phyloP scores from a whole-genome alignment of 1,139 yeast genomes.

The Insectozyma bohioensis region DNA sequence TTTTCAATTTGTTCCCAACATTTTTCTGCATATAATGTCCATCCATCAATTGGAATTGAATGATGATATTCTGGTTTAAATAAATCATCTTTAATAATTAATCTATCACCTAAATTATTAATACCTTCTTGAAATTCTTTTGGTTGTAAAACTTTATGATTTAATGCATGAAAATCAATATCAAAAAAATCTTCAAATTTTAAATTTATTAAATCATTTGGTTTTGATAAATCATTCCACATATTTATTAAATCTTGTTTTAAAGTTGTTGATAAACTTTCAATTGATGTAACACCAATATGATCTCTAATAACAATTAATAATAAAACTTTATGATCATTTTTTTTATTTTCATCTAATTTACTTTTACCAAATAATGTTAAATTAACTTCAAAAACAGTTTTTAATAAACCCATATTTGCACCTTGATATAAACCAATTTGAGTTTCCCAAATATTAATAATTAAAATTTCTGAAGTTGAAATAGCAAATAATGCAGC shows the following conservation, averaged over 20 bases:
- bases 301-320: conserved; percentile 92
- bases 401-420: conserved; percentile 90
- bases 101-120: conserved; percentile 60
- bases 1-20: conserved; percentile 94
- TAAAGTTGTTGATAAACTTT: conserved; percentile 66
- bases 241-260: conserved; percentile 68
- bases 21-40: conserved; percentile 88
- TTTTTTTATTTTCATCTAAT: conserved; percentile 25
- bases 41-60: conserved; percentile 88
- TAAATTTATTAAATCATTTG: conserved; percentile 54
- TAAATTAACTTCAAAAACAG: conserved; percentile 93
- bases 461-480: conserved; percentile 85
- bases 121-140: conserved; percentile 70
- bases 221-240: conserved; percentile 80
- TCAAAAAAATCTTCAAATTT: conserved; percentile 79
- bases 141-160: conserved; percentile 82
- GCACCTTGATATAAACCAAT: conserved; percentile 98
- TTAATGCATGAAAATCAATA: conserved; percentile 73
- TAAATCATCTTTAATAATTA: conserved; percentile 39
- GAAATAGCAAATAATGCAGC: conserved; percentile 94
- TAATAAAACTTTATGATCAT: conserved; percentile 66
- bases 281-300: conserved; percentile 82
- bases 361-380: conserved; percentile 63
- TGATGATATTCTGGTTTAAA: conserved; percentile 79
- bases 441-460: conserved; percentile 96